Evolutionary conservation across 345 rosid genomes (phyloP).

Genomic region (Anastatica hierochuntica): DNA sequence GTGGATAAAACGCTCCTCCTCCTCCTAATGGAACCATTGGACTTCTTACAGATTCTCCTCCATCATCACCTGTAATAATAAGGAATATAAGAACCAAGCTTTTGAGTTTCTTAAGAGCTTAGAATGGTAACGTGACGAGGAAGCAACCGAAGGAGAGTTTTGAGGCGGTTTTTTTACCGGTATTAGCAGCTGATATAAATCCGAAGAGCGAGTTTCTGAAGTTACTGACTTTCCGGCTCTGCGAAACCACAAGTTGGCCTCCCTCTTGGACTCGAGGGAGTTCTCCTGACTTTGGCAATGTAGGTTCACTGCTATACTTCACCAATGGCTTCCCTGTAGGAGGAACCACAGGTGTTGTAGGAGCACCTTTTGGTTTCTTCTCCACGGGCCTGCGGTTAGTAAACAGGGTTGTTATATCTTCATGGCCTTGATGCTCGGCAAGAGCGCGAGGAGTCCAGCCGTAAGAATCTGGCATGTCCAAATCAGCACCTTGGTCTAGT

Average conservation of each 20-base stretch:
- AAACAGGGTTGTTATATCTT: constrained; percentile 46
- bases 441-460: constrained; percentile 74
- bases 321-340: constrained; percentile 28
- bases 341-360: constrained; percentile 3
- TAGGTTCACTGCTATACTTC: constrained; percentile 57
- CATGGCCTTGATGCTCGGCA: constrained; percentile 77
- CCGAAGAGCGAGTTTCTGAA: constrained; percentile 71
- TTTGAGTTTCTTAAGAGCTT: too few species aligned
- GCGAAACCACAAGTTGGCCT: constrained; percentile 25
- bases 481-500: constrained; percentile 48
- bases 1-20: constrained; percentile 12
- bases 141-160: background rate
- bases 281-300: constrained; percentile 40
- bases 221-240: constrained; percentile 35
- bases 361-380: constrained; percentile 6
- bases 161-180: too few species aligned
- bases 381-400: constrained; percentile 16
- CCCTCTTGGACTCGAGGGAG: constrained; percentile 31
- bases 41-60: constrained; percentile 8
- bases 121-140: background rate
- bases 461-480: constrained; percentile 43
- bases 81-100: background rate
- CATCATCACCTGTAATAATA: constrained; percentile 16
- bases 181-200: constrained; percentile 54
- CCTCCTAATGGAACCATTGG: background rate